Evolutionary conservation across 2,329 filamentous ascomycete genomes (phyloP).

Genomic region (Colletotrichum costaricense): DNA sequence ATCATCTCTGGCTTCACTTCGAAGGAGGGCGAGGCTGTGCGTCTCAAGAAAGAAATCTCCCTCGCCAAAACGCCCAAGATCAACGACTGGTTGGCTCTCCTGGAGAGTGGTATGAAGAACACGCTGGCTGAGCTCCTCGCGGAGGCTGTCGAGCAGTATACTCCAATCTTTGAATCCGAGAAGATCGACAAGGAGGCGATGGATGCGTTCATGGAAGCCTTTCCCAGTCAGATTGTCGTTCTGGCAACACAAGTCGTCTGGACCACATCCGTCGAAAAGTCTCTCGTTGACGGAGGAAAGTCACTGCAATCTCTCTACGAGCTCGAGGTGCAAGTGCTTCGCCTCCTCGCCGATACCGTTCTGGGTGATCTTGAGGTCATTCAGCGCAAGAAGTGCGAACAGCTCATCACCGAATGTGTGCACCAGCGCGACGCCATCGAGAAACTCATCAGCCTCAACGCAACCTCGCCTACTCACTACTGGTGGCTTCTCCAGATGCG

Average conservation of each 20-base stretch:
- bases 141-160: conserved; percentile 87
- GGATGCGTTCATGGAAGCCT: conserved; percentile 82
- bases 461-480: conserved; percentile 82
- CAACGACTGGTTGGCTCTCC: conserved; percentile 96
- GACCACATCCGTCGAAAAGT: conserved; percentile 87
- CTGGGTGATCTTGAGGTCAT: conserved; percentile 89
- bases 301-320: conserved; percentile 79
- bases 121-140: conserved; percentile 91
- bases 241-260: conserved; percentile 93
- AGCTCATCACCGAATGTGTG: conserved; percentile 98
- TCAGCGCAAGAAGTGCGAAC: conserved; percentile 95
- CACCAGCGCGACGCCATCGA: conserved; percentile 96
- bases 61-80: conserved; percentile 94
- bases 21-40: conserved; percentile 91
- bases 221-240: conserved; percentile 95
- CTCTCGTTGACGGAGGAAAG: conserved; percentile 78
- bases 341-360: conserved; percentile 88
- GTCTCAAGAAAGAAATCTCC: conserved; percentile 90
- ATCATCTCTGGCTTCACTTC: conserved; percentile 94
- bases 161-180: conserved; percentile 78
- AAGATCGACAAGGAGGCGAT: conserved; percentile 78
- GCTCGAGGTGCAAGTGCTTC: conserved; percentile 85
- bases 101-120: conserved; percentile 93
- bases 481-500: conserved; percentile 98
- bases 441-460: conserved; percentile 82